phyloP scores from a whole-genome alignment of 495 filamentous ascomycete genomes.

The Ascodesmis nigricans region DNA sequence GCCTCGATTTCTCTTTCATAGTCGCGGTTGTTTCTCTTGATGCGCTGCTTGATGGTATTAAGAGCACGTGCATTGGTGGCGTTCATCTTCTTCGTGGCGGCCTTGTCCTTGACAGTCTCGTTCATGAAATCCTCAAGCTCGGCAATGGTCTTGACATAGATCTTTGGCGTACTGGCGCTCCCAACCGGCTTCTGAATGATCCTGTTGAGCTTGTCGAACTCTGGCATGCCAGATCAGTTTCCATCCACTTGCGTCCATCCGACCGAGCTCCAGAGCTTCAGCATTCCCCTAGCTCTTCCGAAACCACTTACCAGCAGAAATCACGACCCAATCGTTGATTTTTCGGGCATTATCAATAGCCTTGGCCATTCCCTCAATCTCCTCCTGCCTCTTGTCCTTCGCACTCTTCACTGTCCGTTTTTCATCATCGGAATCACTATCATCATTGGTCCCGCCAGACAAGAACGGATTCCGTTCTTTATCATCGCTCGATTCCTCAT shows the following conservation, averaged over 20 bases:
- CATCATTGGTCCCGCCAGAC: constrained; percentile 53
- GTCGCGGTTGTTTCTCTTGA: constrained; percentile 96
- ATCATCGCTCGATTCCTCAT: constrained; percentile 39
- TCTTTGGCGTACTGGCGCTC: constrained; percentile 56
- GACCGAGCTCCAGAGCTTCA: constrained; percentile 1
- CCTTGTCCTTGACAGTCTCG: constrained; percentile 89
- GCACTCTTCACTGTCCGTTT: constrained; percentile 79
- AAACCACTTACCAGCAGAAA: constrained; percentile 51
- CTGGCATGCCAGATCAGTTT: constrained; percentile 25
- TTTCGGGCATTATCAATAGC: constrained; percentile 88
- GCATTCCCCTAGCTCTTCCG: too few species aligned
- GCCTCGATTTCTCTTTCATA: constrained; percentile 69
- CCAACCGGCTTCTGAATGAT: constrained; percentile 60
- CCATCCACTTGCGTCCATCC: too few species aligned
- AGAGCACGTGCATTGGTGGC: constrained; percentile 80
- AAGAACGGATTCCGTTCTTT: constrained; percentile 64
- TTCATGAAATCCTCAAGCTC: constrained; percentile 92
- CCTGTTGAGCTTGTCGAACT: constrained; percentile 94
- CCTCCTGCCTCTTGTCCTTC: constrained; percentile 90
- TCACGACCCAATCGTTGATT: constrained; percentile 90
- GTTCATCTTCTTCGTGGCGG: constrained; percentile 96
- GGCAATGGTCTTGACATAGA: constrained; percentile 78
- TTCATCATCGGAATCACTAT: constrained; percentile 61
- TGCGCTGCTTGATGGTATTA: constrained; percentile 87
- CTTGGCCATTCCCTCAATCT: constrained; percentile 70